These are phyloP conservation scores for Starmerella lactis-condensi DNA, from an alignment of 805 yeast species.

Conservation along the genomic window DNA sequence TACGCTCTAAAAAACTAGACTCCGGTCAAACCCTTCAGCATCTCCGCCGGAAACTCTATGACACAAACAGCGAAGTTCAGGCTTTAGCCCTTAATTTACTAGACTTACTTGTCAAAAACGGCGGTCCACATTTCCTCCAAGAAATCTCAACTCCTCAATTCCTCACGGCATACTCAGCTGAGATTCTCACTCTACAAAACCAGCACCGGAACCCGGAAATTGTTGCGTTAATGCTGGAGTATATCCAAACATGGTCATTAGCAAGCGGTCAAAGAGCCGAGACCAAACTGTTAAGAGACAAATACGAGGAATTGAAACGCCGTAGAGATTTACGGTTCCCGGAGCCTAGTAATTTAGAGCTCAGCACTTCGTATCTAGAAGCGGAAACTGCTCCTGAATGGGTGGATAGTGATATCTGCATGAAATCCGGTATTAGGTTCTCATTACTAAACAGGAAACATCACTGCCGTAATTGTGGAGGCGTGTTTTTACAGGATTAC, in stretches of 20 bases:
- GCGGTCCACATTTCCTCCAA: conserved; percentile 66
- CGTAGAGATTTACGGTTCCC: conserved; percentile 52
- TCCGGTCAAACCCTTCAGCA: conserved; percentile 72
- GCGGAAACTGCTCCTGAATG: conserved; percentile 92
- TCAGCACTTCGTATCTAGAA: conserved; percentile 45
- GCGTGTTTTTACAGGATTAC: conserved; percentile 73
- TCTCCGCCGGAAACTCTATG: conserved; percentile 55
- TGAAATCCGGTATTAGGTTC: conserved; percentile 73
- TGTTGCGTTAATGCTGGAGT: conserved; percentile 37
- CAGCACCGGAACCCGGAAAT: conserved; percentile 33
- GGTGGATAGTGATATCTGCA: conserved; percentile 89
- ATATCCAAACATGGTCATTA: conserved; percentile 60
- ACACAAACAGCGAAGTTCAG: conserved; percentile 64
- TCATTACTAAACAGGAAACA: conserved; percentile 76
- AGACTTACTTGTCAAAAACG: conserved; percentile 80
- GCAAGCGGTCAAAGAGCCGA: conserved; percentile 54
- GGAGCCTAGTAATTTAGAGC: conserved; percentile 19
- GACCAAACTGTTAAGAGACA: conserved; percentile 42
- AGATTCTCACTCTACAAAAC: conserved; percentile 31
- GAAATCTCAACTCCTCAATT: conserved; percentile 75
- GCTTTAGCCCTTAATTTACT: conserved; percentile 55
- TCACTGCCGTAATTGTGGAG: conserved; percentile 95
- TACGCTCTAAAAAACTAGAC: conserved; percentile 60
- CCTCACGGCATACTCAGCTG: conserved; percentile 56
- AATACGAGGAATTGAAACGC: conserved; percentile 37